Conservation (phyloP, 2,329 filamentous ascomycete species). For the Chalaropsis thielavioides region DNA sequence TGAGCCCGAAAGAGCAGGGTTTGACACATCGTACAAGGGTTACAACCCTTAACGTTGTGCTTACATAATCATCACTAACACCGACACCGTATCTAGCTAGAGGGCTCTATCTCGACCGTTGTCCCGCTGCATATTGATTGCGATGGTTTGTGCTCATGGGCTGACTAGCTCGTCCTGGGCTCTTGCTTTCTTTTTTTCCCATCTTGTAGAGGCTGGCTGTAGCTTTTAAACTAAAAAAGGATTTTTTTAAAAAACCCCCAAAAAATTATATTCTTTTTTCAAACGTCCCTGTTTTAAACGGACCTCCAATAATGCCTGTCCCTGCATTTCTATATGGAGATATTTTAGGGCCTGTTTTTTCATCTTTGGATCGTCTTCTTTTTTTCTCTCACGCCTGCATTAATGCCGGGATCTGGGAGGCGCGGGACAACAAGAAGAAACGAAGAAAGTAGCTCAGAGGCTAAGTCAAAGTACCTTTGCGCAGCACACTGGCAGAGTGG, state of each 20-base stretch:
- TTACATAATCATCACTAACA: too few relatives aligned
- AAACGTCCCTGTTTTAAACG: too few relatives aligned
- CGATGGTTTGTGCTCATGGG: background rate
- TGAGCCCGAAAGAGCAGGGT: too few relatives aligned
- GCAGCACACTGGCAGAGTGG: background rate
- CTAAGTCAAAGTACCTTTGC: background rate
- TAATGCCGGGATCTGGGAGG: too few relatives aligned
- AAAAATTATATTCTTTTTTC: too few relatives aligned
- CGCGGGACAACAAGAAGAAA: background rate
- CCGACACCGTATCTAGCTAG: too few relatives aligned
- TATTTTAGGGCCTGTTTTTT: background rate
- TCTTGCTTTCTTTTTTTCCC: too few relatives aligned
- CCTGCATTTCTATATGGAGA: background rate
- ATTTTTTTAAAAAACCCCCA: too few relatives aligned
- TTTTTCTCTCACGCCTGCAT: background rate
- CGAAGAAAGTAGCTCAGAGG: background rate
- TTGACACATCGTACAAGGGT: too few relatives aligned
- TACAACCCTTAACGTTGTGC: too few relatives aligned
- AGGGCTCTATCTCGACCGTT: background rate
- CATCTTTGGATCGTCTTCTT: background rate
- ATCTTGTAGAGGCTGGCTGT: too few relatives aligned
- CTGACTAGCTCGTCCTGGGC: background rate
- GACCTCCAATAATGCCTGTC: background rate
- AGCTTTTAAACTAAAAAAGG: too few relatives aligned
- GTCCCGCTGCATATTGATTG: background rate